Evolutionary conservation across 768 basidiomycete species (phyloP), one percentile per base, ranked within the genome.

Genomic region (Neoboletus brunneissimus): DNA sequence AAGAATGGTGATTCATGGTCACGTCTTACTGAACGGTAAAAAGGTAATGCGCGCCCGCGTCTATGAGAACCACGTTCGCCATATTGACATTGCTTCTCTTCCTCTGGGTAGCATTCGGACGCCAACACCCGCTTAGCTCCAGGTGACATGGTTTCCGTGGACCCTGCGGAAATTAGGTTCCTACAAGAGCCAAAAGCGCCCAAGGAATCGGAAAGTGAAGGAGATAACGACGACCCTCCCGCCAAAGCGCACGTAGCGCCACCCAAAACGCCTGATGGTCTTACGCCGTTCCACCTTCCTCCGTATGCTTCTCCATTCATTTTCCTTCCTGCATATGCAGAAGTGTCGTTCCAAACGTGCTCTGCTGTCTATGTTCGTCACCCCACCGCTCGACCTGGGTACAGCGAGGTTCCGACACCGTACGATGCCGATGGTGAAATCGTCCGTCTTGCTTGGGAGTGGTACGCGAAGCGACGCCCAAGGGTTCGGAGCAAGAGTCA

Each of bases 371-470:
- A 96, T 69, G 84, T 98, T 32, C 90, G 97, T 37, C 94, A 98
- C 66, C 97, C 97, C 9, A 97, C 95, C 0, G 97, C 96, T 0
- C 85, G 94, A n/a, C 92, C 94, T 0, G 91, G 91, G 7, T 94
- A 96, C 74, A 91, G 89, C 16, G 97, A 99, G 72, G 89, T 99
- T 37, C 93, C 96, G 7, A 91, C 91, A 5, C 97, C 97, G 3
- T 98, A 89, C 72, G 93, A 95, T 59, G 94, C 97, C 0, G 95
- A 97, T 65, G 97, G 97, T 18, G 91, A 95, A 61, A 79, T 97
- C 13, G 82, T 98, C 58, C 86, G 92, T 55, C 81, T 92, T 55
- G 88, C 92, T 4, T 99, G 97, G 97, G 96, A 96, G 73, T 98
- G 92, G 91, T 97, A 94, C 66, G 80, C 85, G 57, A 79, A 85